phyloP scores from a whole-genome alignment of 306 rosid species.

The Prunus mongolica region DNA sequence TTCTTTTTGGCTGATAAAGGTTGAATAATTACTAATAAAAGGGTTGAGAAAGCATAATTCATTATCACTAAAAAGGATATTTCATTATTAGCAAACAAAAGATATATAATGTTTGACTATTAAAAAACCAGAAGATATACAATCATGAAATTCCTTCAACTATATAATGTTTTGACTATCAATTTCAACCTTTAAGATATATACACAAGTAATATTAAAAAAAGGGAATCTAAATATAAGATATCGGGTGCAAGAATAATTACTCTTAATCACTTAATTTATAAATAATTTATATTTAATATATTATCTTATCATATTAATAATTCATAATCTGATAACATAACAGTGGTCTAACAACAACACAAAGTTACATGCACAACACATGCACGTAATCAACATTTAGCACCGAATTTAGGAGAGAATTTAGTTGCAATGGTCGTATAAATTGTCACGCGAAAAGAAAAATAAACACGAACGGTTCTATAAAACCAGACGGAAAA shows the following conservation, averaged over 20 bases:
- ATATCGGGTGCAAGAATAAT: too few species aligned
- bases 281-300: too few species aligned
- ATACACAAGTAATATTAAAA: too few species aligned
- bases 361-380: background rate
- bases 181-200: too few species aligned
- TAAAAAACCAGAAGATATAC: background rate
- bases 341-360: background rate
- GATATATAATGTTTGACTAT: background rate
- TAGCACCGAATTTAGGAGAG: background rate
- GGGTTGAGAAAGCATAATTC: background rate
- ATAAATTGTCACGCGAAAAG: too few species aligned
- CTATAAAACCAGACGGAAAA: background rate
- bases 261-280: too few species aligned
- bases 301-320: too few species aligned
- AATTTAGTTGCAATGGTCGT: too few species aligned
- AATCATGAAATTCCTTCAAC: background rate
- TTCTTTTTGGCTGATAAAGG: background rate
- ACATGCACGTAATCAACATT: background rate
- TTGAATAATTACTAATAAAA: background rate
- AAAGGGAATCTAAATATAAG: too few species aligned
- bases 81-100: background rate
- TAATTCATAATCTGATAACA: background rate
- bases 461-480: too few species aligned
- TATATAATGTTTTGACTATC: too few species aligned
- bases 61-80: background rate